Evolutionary conservation across 371 early-diverging fungal species (phyloP).

Genomic region (Zopfochytrium polystomum): DNA sequence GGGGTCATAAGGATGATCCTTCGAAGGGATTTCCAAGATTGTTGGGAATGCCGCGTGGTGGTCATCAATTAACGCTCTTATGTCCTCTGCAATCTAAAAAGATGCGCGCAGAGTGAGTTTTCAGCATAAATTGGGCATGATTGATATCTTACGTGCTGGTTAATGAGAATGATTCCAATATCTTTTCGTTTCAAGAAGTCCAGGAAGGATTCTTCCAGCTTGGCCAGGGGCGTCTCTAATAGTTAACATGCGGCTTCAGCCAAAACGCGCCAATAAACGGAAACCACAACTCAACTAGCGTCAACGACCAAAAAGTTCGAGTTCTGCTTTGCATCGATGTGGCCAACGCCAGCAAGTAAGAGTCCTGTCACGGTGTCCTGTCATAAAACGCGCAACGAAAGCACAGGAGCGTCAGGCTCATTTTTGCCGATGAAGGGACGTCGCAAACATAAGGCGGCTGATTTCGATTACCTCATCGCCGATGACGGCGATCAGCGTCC

Average conservation of each 20-base stretch:
- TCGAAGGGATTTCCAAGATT: slow-evolving; percentile 96
- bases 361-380: slow-evolving; percentile 98
- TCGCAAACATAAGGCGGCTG: too few relatives aligned
- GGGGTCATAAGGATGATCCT: slow-evolving; percentile 92
- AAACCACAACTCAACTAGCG: slow-evolving; percentile 63
- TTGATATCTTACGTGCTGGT: slow-evolving; percentile 76
- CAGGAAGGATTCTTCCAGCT: slow-evolving; percentile 85
- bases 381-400: too few relatives aligned
- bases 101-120: background rate
- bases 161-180: slow-evolving; percentile 96
- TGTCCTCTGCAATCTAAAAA: slow-evolving; percentile 85
- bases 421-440: too few relatives aligned
- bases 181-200: slow-evolving; percentile 91
- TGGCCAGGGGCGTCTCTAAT: slow-evolving; percentile 82
- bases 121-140: background rate
- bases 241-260: slow-evolving; percentile 7
- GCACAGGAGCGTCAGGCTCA: too few relatives aligned
- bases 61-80: slow-evolving; percentile 84
- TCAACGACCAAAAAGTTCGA: slow-evolving; percentile 95
- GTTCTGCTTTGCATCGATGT: slow-evolving; percentile 68
- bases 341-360: slow-evolving; percentile 93
- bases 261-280: background rate
- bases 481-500: slow-evolving; percentile 89
- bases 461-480: too few relatives aligned
- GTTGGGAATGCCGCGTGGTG: slow-evolving; percentile 93